These are phyloP conservation scores for Populus nigra DNA, from an alignment of 345 rosid genomes.

Conservation along the genomic window DNA sequence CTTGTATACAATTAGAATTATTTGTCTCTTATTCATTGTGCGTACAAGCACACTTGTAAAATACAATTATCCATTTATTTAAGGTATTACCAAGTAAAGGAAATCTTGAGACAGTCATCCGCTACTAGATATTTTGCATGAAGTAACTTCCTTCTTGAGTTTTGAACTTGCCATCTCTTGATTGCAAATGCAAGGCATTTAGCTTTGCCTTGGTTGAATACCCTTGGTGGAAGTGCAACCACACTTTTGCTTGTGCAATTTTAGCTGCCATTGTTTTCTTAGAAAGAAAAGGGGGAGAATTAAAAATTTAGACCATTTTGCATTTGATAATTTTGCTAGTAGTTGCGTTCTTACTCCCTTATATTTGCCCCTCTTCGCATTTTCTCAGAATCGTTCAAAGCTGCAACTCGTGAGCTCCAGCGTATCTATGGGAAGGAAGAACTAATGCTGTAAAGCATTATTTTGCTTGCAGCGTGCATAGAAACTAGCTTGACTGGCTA, in stretches of 20 bases:
- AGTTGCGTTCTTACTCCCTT: neutral
- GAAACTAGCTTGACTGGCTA: neutral
- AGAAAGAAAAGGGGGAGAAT: neutral
- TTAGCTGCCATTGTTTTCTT: neutral
- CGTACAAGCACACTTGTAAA: neutral
- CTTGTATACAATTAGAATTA: neutral
- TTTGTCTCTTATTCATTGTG: neutral
- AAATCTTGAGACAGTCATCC: neutral
- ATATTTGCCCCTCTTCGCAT: neutral
- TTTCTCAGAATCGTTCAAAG: conserved; percentile 74
- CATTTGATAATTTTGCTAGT: neutral
- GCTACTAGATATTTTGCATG: neutral
- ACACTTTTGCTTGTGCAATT: too few species aligned
- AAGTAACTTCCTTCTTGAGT: neutral
- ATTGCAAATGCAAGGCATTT: neutral
- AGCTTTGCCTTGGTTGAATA: neutral
- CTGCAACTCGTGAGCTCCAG: conserved; percentile 88
- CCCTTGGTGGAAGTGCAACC: neutral
- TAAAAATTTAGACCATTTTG: neutral
- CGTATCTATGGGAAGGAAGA: conserved; percentile 85
- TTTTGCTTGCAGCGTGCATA: conserved; percentile 13
- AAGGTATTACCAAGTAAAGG: neutral
- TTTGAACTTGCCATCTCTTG: neutral
- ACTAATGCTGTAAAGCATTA: conserved; percentile 32
- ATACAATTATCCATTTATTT: neutral